Percentiles rank a stretch among this genome's conserved stretches.
Conservation (phyloP, 768 basidiomycete species). For the Mycena chlorophos region DNA sequence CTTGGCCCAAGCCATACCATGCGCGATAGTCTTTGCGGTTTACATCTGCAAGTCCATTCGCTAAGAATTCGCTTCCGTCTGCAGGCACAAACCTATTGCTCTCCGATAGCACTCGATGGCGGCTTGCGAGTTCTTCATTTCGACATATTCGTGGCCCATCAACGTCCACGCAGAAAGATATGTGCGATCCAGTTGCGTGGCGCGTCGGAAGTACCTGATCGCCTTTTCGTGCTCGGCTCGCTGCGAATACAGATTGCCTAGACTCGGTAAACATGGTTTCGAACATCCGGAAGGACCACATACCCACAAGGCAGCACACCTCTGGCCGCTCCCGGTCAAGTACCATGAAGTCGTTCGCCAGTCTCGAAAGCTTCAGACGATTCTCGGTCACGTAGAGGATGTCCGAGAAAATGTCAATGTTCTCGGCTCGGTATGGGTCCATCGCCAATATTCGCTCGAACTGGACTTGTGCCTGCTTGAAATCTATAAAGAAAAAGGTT, state of each 20-base stretch:
- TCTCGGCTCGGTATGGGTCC: constrained; percentile 90
- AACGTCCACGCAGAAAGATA: constrained; percentile 98
- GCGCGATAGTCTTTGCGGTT: constrained; percentile 96
- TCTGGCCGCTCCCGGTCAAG: constrained; percentile 94
- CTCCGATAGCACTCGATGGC: constrained; percentile 97
- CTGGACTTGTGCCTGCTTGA: constrained; percentile 78
- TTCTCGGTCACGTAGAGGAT: constrained; percentile 96
- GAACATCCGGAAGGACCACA: constrained; percentile 26
- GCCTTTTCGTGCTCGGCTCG: constrained; percentile 95
- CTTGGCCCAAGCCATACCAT: constrained; percentile 98
- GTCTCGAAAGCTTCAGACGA: constrained; percentile 79
- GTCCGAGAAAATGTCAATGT: constrained; percentile 94
- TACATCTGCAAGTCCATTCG: constrained; percentile 60
- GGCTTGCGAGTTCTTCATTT: constrained; percentile 99
- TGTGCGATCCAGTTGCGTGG: constrained; percentile 91
- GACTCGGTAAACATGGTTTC: constrained; percentile 6
- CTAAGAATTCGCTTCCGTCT: background rate
- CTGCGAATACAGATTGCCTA: constrained; percentile 97
- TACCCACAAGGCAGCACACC: constrained; percentile 93
- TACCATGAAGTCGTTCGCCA: constrained; percentile 88
- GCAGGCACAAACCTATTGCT: constrained; percentile 75
- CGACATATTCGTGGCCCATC: constrained; percentile 98
- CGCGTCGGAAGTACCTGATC: constrained; percentile 90
- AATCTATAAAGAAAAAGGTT: constrained; percentile 55
- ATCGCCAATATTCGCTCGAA: constrained; percentile 79